Evolutionary conservation across 768 basidiomycete species (phyloP).

Genomic region (Suillus hirtellus): DNA sequence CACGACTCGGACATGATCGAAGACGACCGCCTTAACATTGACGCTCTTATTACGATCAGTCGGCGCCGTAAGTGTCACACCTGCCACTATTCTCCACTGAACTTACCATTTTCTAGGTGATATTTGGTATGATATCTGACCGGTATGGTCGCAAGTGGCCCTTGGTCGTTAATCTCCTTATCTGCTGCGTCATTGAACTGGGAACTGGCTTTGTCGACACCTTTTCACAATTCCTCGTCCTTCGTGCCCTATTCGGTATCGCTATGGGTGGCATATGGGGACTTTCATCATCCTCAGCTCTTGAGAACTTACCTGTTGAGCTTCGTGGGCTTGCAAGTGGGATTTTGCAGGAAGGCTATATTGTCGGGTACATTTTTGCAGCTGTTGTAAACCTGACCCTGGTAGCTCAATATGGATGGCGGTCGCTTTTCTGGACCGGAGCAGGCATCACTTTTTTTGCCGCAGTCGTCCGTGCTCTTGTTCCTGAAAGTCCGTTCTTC

Average conservation of each 20-base stretch:
- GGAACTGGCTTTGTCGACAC: conserved; percentile 81
- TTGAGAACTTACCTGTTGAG: conserved; percentile 88
- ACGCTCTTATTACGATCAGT: conserved; percentile 86
- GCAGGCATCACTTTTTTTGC: conserved; percentile 69
- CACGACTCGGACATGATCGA: background rate
- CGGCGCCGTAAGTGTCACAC: conserved; percentile 53
- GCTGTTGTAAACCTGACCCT: conserved; percentile 78
- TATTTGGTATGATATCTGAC: conserved; percentile 84
- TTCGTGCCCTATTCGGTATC: conserved; percentile 82
- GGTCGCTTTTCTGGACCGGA: conserved; percentile 82
- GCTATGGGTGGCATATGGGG: conserved; percentile 94
- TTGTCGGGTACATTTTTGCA: conserved; percentile 81
- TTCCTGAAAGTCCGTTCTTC: conserved; percentile 84
- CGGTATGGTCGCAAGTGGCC: conserved; percentile 96
- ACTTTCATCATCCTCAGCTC: conserved; percentile 73
- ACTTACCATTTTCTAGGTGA: conserved; percentile 35
- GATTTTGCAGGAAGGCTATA: conserved; percentile 87
- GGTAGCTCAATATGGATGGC: conserved; percentile 56
- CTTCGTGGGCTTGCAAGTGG: conserved; percentile 85
- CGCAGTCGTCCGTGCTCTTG: conserved; percentile 59
- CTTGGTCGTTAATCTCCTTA: conserved; percentile 69
- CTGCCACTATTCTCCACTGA: background rate
- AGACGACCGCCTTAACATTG: conserved; percentile 85
- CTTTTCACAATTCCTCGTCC: conserved; percentile 75
- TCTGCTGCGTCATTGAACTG: conserved; percentile 73